A percentile compares a stretch with the other conserved stretches of the same genome.
These are phyloP conservation scores for Medicago truncatula DNA, from an alignment of 306 rosid genomes.

Conservation along the genomic window DNA sequence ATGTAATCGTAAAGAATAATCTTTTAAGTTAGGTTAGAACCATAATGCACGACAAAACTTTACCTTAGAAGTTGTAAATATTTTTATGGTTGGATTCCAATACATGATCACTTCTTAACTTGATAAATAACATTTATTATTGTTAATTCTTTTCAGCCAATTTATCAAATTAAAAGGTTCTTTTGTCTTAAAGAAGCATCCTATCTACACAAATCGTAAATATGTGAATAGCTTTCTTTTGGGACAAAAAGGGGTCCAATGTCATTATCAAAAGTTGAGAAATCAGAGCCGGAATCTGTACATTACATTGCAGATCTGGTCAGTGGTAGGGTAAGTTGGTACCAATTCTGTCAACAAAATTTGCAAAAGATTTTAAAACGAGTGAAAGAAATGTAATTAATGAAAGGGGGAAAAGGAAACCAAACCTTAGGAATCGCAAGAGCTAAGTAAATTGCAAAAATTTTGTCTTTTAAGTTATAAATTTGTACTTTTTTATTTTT, in stretches of 20 bases:
- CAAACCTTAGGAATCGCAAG: too few species aligned
- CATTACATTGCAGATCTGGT: slow-evolving; percentile 33
- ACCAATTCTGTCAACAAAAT: slow-evolving; percentile 50
- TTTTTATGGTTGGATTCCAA: neutral
- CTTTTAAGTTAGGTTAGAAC: neutral
- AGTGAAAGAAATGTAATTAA: slow-evolving; percentile 5
- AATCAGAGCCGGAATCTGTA: slow-evolving; percentile 41
- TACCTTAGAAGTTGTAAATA: neutral
- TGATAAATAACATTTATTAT: neutral
- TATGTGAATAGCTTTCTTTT: slow-evolving; percentile 2
- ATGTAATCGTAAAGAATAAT: neutral
- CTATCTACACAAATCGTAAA: neutral
- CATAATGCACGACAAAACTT: neutral
- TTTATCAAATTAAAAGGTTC: slow-evolving; percentile 9
- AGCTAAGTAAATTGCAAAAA: too few species aligned
- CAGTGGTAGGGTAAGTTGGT: slow-evolving; percentile 48
- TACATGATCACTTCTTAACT: neutral
- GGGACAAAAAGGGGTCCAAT: slow-evolving; percentile 13
- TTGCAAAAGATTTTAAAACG: slow-evolving; percentile 31
- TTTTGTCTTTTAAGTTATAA: too few species aligned
- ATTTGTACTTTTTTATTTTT: too few species aligned
- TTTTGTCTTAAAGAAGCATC: neutral
- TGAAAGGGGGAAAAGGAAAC: slow-evolving; percentile 1
- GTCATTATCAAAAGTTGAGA: slow-evolving; percentile 42
- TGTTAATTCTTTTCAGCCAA: neutral